These are phyloP conservation scores for Colletotrichum sp. DNA, from an alignment of 2,329 filamentous ascomycete species.

Conservation along the genomic window DNA sequence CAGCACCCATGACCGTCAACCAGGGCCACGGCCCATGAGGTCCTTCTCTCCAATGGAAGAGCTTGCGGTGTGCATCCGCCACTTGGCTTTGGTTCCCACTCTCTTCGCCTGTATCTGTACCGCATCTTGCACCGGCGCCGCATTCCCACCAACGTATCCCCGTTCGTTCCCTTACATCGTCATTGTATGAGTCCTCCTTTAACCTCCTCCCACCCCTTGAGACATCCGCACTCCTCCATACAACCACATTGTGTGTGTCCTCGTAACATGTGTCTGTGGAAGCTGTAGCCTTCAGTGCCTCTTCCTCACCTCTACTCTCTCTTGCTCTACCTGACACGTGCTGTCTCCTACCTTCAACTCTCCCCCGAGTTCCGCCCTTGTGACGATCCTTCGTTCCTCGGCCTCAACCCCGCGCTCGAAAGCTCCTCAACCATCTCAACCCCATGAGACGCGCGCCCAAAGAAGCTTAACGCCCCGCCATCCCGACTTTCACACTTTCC, in stretches of 20 bases:
- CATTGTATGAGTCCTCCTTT: not conserved
- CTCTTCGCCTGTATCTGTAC: not conserved
- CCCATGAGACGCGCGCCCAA: constrained; percentile 6
- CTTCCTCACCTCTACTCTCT: not conserved
- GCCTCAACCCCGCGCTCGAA: constrained; percentile 10
- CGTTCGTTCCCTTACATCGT: constrained; percentile 18
- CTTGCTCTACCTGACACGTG: not conserved
- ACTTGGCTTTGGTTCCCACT: constrained; percentile 10
- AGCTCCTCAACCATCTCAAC: constrained; percentile 11
- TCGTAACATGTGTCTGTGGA: constrained; percentile 16
- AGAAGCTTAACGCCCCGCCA: constrained; percentile 17
- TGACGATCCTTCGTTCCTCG: constrained; percentile 14
- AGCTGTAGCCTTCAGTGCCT: not conserved
- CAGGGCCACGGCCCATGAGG: not conserved
- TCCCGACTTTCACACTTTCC: constrained; percentile 1
- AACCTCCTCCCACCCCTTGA: constrained; percentile 1
- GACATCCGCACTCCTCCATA: not conserved
- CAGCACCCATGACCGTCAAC: constrained; percentile 3
- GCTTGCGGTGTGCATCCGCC: constrained; percentile 13
- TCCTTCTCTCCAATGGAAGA: not conserved
- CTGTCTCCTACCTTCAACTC: not conserved
- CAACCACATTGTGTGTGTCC: not conserved
- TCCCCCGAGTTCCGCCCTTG: not conserved
- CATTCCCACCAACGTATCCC: not conserved
- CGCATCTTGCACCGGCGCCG: not conserved